Evolutionary conservation across 768 basidiomycete species (phyloP), one percentile per base, ranked within the genome.

Genomic region (Mycena metata): DNA sequence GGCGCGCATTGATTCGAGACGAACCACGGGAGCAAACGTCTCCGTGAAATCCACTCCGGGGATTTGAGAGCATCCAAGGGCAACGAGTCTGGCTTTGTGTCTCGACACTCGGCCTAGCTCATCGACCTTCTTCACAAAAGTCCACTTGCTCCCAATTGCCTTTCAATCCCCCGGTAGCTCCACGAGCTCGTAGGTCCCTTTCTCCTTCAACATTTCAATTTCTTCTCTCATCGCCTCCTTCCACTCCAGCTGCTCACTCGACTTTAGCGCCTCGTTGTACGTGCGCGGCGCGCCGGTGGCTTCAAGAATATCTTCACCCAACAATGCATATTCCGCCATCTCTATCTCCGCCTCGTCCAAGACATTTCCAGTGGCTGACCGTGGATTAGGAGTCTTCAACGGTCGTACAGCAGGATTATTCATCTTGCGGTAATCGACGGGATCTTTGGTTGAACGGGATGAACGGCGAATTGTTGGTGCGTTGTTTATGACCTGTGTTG

Each of bases 151-250:
- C n/a, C n/a, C n/a, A n/a, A n/a, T n/a, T n/a, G 67, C 56, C 21
- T 63, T 10, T 9, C 67, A 47, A n/a, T 36, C 61, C 26, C 3
- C 13, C 2, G 67, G 67, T 13, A 69, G 50, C 4, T 64, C 61
- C 35, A 52, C 62, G 17, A 69, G 47, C 30, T 59, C 23, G 56
- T 64, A 69, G 15, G 60, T 62, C 36, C 67, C 67, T n/a, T 52
- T 63, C 49, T 69, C 62, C 15, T 64, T 64, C 43, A 64, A 21
- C 67, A 64, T 63, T 30, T 63, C 67, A 17, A 69, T 50, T n/a
- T 69, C 67, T 24, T 63, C 67, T 35, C 19, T 55, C 67, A 69
- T 69, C 21, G 67, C 67, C 3, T 51, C 52, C 41, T 58, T 45
- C 67, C 67, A 64, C 24, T 69, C 46, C 36, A 45, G n/a, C 4